Evolutionary conservation across 371 early-diverging fungal genomes (phyloP).

Genomic region (Actinomortierella ambigua): DNA sequence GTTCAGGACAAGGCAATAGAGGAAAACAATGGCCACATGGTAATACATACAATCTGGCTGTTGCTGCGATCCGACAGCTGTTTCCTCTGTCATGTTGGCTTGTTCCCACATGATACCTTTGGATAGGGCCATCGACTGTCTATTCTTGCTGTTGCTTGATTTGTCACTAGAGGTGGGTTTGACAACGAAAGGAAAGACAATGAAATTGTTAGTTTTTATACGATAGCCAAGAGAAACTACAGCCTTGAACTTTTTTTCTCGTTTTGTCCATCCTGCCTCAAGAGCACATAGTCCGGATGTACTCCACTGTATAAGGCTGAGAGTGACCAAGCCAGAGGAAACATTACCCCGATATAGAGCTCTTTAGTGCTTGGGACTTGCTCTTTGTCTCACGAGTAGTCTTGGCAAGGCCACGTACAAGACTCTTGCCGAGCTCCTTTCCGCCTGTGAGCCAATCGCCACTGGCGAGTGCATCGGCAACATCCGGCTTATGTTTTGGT

Average conservation of each 20-base stretch:
- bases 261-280: too few relatives aligned
- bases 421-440: slow-evolving; percentile 45
- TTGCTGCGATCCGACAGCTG: slow-evolving; percentile 4
- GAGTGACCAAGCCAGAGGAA: too few relatives aligned
- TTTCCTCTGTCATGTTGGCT: slow-evolving; percentile 33
- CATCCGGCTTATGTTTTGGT: slow-evolving; percentile 48
- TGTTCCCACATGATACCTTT: slow-evolving; percentile 30
- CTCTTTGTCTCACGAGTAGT: slow-evolving; percentile 32
- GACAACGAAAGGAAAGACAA: too few relatives aligned
- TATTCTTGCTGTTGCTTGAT: slow-evolving; percentile 22
- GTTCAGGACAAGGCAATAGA: too few relatives aligned
- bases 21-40: too few relatives aligned
- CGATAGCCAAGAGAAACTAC: too few relatives aligned
- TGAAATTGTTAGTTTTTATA: too few relatives aligned
- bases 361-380: slow-evolving; percentile 31
- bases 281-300: too few relatives aligned
- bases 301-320: too few relatives aligned
- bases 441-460: slow-evolving; percentile 50
- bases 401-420: slow-evolving; percentile 44
- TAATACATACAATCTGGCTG: slow-evolving; percentile 20
- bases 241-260: too few relatives aligned
- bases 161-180: too few relatives aligned
- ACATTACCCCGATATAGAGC: slow-evolving; percentile 21
- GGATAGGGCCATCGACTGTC: slow-evolving; percentile 26
- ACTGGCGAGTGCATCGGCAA: slow-evolving; percentile 41